A percentile compares a stretch with the other conserved stretches of the same genome.
These are phyloP conservation scores for Rhizopogon roseolus DNA, from an alignment of 768 basidiomycete genomes.

Conservation along the genomic window DNA sequence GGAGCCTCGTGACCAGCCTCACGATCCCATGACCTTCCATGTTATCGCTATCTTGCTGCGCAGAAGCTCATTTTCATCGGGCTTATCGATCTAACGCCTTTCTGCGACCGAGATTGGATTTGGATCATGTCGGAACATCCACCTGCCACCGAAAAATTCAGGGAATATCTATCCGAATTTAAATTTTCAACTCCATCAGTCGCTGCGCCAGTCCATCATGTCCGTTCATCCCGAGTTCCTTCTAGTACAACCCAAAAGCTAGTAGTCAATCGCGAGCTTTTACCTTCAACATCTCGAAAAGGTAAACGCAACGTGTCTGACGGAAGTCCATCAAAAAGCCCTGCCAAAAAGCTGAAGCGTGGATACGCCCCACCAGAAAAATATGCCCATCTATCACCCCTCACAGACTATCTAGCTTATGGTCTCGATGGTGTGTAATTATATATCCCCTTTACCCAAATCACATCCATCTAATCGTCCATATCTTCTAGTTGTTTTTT, in stretches of 20 bases:
- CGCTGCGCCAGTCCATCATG: background rate
- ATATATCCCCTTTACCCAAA: background rate
- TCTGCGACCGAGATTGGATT: too few species aligned
- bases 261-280: background rate
- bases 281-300: background rate
- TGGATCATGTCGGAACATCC: background rate
- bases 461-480: background rate
- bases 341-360: slow-evolving; percentile 30
- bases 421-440: slow-evolving; percentile 53
- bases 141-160: background rate
- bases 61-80: too few species aligned
- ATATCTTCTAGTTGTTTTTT: slow-evolving; percentile 59
- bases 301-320: background rate
- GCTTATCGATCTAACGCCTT: too few species aligned
- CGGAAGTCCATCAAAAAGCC: background rate
- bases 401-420: slow-evolving; percentile 49
- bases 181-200: background rate
- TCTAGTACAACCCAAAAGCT: background rate
- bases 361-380: slow-evolving; percentile 47
- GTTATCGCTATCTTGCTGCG: too few species aligned
- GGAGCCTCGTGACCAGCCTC: too few species aligned
- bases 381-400: slow-evolving; percentile 44
- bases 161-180: background rate
- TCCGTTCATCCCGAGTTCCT: background rate
- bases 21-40: too few species aligned